Base-by-base conservation (phyloP, 805 yeast species). In the Candida jianshihensis region DNA sequence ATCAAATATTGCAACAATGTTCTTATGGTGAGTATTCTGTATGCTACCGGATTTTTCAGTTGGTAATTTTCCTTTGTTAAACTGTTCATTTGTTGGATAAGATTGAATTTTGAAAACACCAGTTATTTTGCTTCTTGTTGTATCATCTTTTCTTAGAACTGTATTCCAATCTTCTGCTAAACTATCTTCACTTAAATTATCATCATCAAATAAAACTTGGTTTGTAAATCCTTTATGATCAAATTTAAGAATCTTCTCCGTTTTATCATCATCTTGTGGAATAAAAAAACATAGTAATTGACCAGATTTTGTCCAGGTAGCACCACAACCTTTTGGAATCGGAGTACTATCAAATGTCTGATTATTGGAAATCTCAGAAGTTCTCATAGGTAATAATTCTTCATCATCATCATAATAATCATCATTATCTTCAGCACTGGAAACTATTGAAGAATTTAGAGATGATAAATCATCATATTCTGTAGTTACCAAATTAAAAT, bases 311-410 rank as follows among this genome's bases (percentile, higher is more conserved):
- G 94, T 70, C 96, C 96, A 89, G 2, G 75, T 65, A 0, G 95
- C 96, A 9, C 96, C 96, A 63, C 96, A 89, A 9, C 88, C 92
- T 52, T 85, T 88, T 0, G 97, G 96, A 12, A 89, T 71, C 0
- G 97, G 97, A 0, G 95, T 85, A 28, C 86, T 79, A 52, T 86
- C 95, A 49, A 78, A 72, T 4, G 66, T 49, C 1, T 64, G 61
- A 21, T 50, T 52, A 16, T 49, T 15, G 31, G 38, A 31, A 1
- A 30, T 15, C 13, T 37, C 44, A 10, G 43, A 31, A 19, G 39
- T 26, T 27, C 37, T 29, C 43, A 47, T 26, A 25, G 49, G 53
- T 20, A 43, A 34, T 19, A 48, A 22, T 18, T 50, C 60, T 14
- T 62, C 63, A 20, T 49, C 54, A 9, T 64, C 64, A 1, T 57